Base-by-base conservation (phyloP, 768 basidiomycete genomes). In the Tylopilus rubrobrunneus region DNA sequence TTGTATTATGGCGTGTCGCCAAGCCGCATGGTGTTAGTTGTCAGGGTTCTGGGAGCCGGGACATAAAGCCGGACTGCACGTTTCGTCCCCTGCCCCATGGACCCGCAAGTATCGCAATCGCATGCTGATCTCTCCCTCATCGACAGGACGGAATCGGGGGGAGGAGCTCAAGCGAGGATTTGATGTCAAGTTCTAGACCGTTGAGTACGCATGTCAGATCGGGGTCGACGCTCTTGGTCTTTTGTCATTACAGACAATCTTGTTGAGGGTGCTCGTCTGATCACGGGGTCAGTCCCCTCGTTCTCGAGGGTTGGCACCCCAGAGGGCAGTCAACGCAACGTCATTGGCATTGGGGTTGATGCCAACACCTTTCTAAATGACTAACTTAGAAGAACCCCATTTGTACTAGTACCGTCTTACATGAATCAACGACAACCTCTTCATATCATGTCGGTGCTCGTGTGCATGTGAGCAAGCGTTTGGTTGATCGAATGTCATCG, bases 121-220 rank as follows among this genome's bases (percentile, higher is more conserved):
- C 60, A 58, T 59, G 56, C 45, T 58, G 49, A 65, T 61, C 56
- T 56, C 48, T 57, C 55, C 49, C 54, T 61, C 55, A 53, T 47
- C 33, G 48, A 60, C 42, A 42, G 43, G 46, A 54, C 57, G 57
- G 53, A 62, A 61, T 58, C 61, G 55, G 70, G 70, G 64, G 56
- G 64, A 57, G 49, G 49, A 56, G 47, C 55, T 50, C 58, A 62
- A 70, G 64, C 64, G 59, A 60, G 50, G 58, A 59, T 62, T 58
- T 67, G 65, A 62, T 57, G 31, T 60, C 49, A 45, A 59, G 58
- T 54, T 68, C 66, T 70, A 62, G 67, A 55, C 63, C 60, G 15
- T 45, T 43, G 28, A 39, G 25, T 25, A 25, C 45, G 46, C 40
- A 56, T 53, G 57, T 25, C 36, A 56, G 59, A 64, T 62, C 52